phyloP scores from a whole-genome alignment of 305 asterid genomes.

The Fraxinus sp. region DNA sequence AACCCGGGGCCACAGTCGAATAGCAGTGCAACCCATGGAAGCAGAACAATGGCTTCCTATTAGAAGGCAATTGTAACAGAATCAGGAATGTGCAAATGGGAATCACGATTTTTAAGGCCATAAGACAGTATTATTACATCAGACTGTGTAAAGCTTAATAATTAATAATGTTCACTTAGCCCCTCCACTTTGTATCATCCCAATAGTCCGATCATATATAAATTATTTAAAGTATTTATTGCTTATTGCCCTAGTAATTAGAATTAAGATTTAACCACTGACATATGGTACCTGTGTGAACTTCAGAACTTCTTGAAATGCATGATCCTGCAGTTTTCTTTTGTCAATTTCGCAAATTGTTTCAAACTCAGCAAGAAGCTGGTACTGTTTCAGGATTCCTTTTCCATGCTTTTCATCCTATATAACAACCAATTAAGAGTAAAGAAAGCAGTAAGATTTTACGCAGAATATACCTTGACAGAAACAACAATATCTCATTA shows the following conservation, averaged over 20 bases:
- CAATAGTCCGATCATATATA: not conserved
- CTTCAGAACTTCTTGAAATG: constrained; percentile 72
- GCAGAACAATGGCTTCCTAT: constrained; percentile 81
- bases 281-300: constrained; percentile 63
- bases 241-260: not conserved
- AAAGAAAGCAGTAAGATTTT: not conserved
- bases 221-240: not conserved
- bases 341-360: constrained; percentile 50
- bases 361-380: constrained; percentile 81
- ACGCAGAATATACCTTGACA: constrained; percentile 21
- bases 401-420: constrained; percentile 68
- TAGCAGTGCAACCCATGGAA: constrained; percentile 97
- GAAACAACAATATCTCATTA: constrained; percentile 60
- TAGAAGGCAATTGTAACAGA: not conserved
- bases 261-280: not conserved
- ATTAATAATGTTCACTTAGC: not conserved
- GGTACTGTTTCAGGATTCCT: constrained; percentile 81
- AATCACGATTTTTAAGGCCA: not conserved
- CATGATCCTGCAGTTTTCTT: constrained; percentile 54
- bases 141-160: not conserved
- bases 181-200: not conserved
- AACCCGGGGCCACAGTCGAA: constrained; percentile 88
- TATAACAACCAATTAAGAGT: not conserved
- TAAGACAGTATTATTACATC: not conserved
- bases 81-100: not conserved